Evolutionary conservation across 2,329 filamentous ascomycete species (phyloP), one percentile per base, ranked within the genome.

Genomic region (Dactylellina cionopaga): DNA sequence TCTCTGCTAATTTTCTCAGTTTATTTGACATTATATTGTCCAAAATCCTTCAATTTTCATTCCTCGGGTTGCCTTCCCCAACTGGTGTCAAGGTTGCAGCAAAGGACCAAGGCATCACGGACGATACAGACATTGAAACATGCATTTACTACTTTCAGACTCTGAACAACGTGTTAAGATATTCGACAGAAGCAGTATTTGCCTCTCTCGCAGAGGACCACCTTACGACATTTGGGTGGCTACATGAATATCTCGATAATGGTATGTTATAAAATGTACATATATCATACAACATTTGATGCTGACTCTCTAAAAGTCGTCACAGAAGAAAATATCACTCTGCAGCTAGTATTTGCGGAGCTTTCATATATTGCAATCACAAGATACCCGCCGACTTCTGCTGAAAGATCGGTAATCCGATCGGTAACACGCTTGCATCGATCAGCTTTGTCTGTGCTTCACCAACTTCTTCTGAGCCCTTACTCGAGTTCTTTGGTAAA

Each of bases 141-240:
- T 92, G 89, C 72, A 82, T 91, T 1, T 96, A 96, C 79, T 90
- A 94, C 77, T 81, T 97, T 17, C 87, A 87, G 55, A 90, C 90
- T 1, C 80, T 96, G 0, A 88, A 88, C 3, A 90, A 92, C 75
- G 85, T 96, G 24, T 81, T 96, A 13, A 84, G 86, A 24, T 88
- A 87, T 80, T 64, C 68, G 7, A 72, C 68, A 9, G 68, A 72
- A 47, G 22, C 59, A 2, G 59, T 72, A 7, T 24, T 72, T n/a
- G 24, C 31, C 33, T 65, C 43, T 35, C 41, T 72, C 10, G 68
- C 33, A 5, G 63, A 74, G 51, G 62, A 55, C 22, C 49, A 56
- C 19, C 27, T 52, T 1, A 24, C 46, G 4, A 64, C 47, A 1
- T 64, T 69, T 35, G 49, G 25, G 4, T 69, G 63, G 62, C 27